Evolutionary conservation across 495 filamentous ascomycete species (phyloP).

Genomic region (Staphylotrichum tortipilum): DNA sequence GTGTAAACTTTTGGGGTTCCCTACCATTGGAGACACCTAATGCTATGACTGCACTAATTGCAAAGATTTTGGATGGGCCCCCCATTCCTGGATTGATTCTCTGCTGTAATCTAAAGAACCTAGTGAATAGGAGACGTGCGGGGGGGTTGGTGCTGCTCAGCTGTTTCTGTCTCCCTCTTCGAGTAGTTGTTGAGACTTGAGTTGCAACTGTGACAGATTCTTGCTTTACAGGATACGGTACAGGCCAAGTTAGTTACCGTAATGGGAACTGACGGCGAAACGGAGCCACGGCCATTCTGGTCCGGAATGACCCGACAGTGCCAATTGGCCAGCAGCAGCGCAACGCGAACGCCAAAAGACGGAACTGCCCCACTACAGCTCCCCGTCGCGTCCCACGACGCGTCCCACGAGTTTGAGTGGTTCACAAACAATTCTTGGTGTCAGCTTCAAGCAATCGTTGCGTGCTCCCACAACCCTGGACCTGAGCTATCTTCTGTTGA

Average conservation of each 20-base stretch:
- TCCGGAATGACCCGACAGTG: slow-evolving; percentile 1
- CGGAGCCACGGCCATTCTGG: not conserved
- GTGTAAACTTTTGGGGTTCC: not conserved
- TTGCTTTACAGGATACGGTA: not conserved
- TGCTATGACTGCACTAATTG: slow-evolving; percentile 14
- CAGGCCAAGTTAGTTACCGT: no score
- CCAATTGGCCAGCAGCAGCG: not conserved
- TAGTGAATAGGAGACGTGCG: not conserved
- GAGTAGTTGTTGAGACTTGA: not conserved
- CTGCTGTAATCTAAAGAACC: not conserved
- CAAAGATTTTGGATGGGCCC: slow-evolving; percentile 12
- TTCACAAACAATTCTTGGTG: no score
- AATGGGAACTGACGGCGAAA: not conserved
- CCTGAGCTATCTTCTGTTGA: no score
- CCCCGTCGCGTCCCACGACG: slow-evolving; percentile 16
- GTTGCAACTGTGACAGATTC: no score
- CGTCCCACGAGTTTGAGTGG: slow-evolving; percentile 11
- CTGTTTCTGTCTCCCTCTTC: not conserved
- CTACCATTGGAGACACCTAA: slow-evolving; percentile 25
- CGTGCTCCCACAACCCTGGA: no score
- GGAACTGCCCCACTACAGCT: slow-evolving; percentile 17
- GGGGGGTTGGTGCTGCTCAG: not conserved
- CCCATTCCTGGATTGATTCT: slow-evolving; percentile 10
- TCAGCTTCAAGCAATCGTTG: no score
- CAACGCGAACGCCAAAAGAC: not conserved